Percentiles rank a stretch among this genome's conserved stretches.
Conservation (phyloP, 2,329 filamentous ascomycete genomes). For the Ophiognomonia clavigignenti-juglandacearum region DNA sequence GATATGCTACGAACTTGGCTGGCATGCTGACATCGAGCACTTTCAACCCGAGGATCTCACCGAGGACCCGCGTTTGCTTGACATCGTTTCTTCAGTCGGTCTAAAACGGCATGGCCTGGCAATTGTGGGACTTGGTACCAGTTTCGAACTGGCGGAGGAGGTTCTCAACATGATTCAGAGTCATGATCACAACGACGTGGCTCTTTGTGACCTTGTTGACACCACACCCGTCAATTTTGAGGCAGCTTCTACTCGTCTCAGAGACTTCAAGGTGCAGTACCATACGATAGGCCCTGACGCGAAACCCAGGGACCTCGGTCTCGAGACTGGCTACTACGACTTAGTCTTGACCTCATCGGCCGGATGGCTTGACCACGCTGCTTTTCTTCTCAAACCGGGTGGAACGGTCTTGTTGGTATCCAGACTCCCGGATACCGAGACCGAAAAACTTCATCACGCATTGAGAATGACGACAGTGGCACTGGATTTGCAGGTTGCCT, state of each 20-base stretch:
- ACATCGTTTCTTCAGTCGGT: not conserved
- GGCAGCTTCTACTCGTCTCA: not conserved
- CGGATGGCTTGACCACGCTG: not conserved
- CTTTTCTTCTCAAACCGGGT: slow-evolving; percentile 3
- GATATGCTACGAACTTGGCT: not conserved
- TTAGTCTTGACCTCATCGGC: not conserved
- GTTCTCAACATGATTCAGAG: not conserved
- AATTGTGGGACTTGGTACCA: not conserved
- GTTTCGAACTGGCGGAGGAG: not conserved
- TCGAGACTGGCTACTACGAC: not conserved
- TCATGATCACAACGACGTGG: not conserved
- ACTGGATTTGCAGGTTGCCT: not conserved
- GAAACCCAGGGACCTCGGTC: not conserved
- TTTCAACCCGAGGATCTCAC: not conserved
- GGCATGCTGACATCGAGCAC: not conserved
- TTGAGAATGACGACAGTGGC: not conserved
- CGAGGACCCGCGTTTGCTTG: not conserved
- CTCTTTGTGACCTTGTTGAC: not conserved
- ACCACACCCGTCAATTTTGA: not conserved
- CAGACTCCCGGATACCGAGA: not conserved
- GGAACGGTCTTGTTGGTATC: slow-evolving; percentile 2
- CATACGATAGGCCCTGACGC: not conserved
- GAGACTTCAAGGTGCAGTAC: not conserved
- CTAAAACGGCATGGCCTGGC: not conserved
- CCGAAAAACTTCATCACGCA: not conserved